Evolutionary conservation across 306 rosid species (phyloP), one percentile per base, ranked within the genome.

Genomic region (Trifolium dubium): DNA sequence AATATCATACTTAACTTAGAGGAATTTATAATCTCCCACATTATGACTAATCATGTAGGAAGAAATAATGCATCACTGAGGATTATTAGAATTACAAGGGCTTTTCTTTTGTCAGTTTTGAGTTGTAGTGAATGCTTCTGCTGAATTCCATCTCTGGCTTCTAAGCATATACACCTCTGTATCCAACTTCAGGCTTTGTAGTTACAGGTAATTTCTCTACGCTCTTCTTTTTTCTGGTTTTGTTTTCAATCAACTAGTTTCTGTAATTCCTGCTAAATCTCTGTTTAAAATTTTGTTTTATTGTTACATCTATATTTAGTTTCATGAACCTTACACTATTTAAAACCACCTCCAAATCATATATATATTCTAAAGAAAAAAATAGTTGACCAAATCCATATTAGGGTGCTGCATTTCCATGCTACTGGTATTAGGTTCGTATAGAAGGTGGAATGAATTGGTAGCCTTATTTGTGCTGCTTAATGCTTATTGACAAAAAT

Each of bases 91-190:
- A 43, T 23, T 43, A 19, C 11, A 18, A 23, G 37, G 17, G 55
- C n/a, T 19, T 43, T 65, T 30, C 34, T 15, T 67, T 34, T 44
- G n/a, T 44, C n/a, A 11, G 50, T 12, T 44, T 44, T 11, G n/a
- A 12, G n/a, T 44, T 44, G n/a, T 44, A 12, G n/a, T n/a, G 31
- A 46, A 30, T 66, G 13, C 71, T 66, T 66, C 55, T 23, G 23
- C 13, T 7, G 30, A 29, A 6, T 29, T 72, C 68, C 43, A 11
- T 10, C 37, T 46, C 39, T 62, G 70, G 30, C 61, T 47, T 46
- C 35, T 15, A 46, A 61, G 61, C 47, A 29, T 60, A 60, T 31
- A 8, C 43, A 35, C 61, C 46, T 46, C 19, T 11, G 13, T 13
- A 8, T 44, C 47, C 46, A 73, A 32, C 50, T 61, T 62, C 35